Percentiles rank a stretch among this genome's conserved stretches.
phyloP scores from a whole-genome alignment of 257 asterid species.

The Nicotiana undulata region DNA sequence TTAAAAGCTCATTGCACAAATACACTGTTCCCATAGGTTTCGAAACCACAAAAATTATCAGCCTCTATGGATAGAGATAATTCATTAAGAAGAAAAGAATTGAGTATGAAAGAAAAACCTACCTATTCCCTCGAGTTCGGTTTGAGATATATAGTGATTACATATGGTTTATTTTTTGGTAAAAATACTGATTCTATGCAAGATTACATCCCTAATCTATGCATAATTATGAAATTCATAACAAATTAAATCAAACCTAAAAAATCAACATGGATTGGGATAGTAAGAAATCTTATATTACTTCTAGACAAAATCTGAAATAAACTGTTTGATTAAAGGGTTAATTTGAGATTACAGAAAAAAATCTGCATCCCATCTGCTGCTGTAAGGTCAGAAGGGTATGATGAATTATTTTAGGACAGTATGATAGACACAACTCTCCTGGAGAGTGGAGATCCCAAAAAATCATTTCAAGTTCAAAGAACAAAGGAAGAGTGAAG shows the following conservation, averaged over 20 bases:
- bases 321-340: background rate
- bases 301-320: too few species aligned
- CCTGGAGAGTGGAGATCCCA: background rate
- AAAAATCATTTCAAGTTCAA: constrained; percentile 5
- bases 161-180: background rate
- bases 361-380: background rate
- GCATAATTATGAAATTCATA: background rate
- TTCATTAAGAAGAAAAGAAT: background rate
- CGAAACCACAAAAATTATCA: background rate
- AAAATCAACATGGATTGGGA: too few species aligned
- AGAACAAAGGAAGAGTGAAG: constrained; percentile 14
- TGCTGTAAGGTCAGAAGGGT: background rate
- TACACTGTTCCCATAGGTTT: background rate
- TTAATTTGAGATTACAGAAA: background rate
- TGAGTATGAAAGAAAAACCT: background rate
- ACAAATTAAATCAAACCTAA: background rate
- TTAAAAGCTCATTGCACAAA: background rate
- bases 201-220: background rate
- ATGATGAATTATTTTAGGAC: background rate
- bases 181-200: background rate
- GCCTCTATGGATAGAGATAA: background rate
- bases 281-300: too few species aligned
- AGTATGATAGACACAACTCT: background rate
- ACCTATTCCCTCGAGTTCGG: background rate
- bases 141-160: background rate